Evolutionary conservation across 495 filamentous ascomycete genomes (phyloP).

Genomic region (Tuber borchii): DNA sequence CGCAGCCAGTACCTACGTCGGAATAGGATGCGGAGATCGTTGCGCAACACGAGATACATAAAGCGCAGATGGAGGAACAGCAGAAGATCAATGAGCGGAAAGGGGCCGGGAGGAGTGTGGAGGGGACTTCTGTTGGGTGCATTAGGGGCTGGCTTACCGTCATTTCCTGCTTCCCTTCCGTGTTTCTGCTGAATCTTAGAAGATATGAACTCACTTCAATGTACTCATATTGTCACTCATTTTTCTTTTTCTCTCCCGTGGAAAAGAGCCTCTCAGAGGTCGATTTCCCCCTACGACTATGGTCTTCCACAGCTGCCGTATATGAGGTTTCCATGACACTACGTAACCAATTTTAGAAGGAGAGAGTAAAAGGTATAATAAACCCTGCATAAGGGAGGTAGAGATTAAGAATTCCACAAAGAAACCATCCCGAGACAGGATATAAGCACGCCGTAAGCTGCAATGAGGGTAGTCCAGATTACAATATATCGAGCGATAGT

Average conservation of each 20-base stretch:
- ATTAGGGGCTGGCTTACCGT: slow-evolving; percentile 8
- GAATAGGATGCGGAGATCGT: slow-evolving; percentile 57
- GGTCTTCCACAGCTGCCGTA: neutral
- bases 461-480: slow-evolving; percentile 47
- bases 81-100: slow-evolving; percentile 58
- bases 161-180: neutral
- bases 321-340: neutral
- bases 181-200: neutral
- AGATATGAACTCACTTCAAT: neutral
- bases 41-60: slow-evolving; percentile 54
- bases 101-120: slow-evolving; percentile 55
- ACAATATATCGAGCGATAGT: slow-evolving; percentile 45
- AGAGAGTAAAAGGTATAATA: slow-evolving; percentile 12
- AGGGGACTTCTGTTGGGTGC: slow-evolving; percentile 59
- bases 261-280: neutral
- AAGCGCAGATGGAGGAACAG: slow-evolving; percentile 45
- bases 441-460: slow-evolving; percentile 49
- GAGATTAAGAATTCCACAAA: slow-evolving; percentile 43
- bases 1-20: slow-evolving; percentile 54
- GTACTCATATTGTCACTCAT: neutral
- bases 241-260: neutral
- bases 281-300: neutral
- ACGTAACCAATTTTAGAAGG: neutral
- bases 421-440: slow-evolving; percentile 47
- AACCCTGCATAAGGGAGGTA: no score